Evolutionary conservation across 495 filamentous ascomycete genomes (phyloP), one percentile per base, ranked within the genome.

Genomic region (Penicillium tannophilum): DNA sequence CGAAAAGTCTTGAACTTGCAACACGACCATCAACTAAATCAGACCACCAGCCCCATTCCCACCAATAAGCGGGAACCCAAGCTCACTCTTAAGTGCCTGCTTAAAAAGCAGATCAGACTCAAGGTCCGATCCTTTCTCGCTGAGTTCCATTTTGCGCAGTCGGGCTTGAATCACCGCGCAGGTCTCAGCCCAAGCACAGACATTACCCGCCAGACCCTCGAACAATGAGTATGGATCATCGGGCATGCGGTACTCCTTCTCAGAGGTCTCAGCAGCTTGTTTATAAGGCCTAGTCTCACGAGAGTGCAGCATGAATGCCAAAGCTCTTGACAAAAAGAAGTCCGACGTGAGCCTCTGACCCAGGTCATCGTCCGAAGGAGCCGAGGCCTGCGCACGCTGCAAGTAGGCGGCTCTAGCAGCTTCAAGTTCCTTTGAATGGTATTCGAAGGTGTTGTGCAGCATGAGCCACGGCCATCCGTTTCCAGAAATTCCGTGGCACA

Each of bases 401-500:
- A 55, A 33, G 44, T 71, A 71, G 12, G 60, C 63, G 14, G 52
- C 41, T 51, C 64, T 69, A 2, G 69, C 72, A 23, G 33, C 46
- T 8, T 73, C 48, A 11, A 70, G 55, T 4, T 54, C 35, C 2
- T 63, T 52, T 6, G 56, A 48, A 26, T 70, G 56, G 30, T 74
- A 71, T 31, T 76, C 71, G 16, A 71, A 74, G n/a, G 54, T 51
- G 54, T 75, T 64, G 41, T 78, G 69, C 26, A 78, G 56, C 7
- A 72, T 47, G 0, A 81, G 59, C 60, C 75, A 63, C 7, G 75
- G 63, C 73, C 72, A 79, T 35, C 68, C 73, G 54, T 82, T 82
- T 17, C 79, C 78, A 1, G 76, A 58, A 44, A 80, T 70, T 0
- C 77, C 79, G 54, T 82, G 79, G 54, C 79, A 82, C 7, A 82